Conservation (phyloP, 306 rosid species). For the Gleditsia sinensis region DNA sequence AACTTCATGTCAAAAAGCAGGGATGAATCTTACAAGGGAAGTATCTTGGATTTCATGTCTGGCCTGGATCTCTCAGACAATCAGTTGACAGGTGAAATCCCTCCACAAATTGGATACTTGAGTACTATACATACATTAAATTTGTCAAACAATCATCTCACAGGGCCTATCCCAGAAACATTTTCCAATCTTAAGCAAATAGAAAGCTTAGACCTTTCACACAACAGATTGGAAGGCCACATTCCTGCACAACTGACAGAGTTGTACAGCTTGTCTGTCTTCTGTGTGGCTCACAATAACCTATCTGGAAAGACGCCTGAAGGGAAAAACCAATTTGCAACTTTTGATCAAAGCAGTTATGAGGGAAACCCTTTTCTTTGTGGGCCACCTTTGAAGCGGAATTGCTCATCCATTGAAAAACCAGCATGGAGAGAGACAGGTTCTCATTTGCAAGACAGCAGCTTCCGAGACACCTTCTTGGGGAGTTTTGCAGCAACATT, state of each 20-base stretch:
- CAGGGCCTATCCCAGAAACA: slow-evolving; percentile 1
- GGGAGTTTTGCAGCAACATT: slow-evolving; percentile 6
- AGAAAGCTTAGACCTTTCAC: slow-evolving; percentile 24
- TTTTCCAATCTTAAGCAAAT: not conserved
- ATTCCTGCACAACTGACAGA: not conserved
- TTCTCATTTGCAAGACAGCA: not conserved
- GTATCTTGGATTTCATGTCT: slow-evolving; percentile 21
- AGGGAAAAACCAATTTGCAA: not conserved
- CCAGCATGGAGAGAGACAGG: not conserved
- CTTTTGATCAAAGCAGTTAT: slow-evolving; percentile 2
- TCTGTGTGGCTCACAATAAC: slow-evolving; percentile 18
- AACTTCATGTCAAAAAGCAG: slow-evolving; percentile 24
- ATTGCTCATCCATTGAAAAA: not conserved
- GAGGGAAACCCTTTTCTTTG: slow-evolving; percentile 6
- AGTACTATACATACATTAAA: slow-evolving; percentile 11
- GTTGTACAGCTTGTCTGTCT: not conserved
- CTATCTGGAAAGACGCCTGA: not conserved
- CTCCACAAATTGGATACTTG: slow-evolving; percentile 15
- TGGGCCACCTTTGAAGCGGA: not conserved
- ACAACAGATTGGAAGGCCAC: not conserved
- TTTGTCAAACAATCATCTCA: slow-evolving; percentile 23
- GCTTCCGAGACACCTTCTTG: not conserved
- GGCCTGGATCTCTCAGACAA: slow-evolving; percentile 31
- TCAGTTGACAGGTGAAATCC: slow-evolving; percentile 15
- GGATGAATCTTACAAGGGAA: not conserved